Base-by-base conservation (phyloP, 2,329 filamentous ascomycete genomes). In the Emmonsia crescens region DNA sequence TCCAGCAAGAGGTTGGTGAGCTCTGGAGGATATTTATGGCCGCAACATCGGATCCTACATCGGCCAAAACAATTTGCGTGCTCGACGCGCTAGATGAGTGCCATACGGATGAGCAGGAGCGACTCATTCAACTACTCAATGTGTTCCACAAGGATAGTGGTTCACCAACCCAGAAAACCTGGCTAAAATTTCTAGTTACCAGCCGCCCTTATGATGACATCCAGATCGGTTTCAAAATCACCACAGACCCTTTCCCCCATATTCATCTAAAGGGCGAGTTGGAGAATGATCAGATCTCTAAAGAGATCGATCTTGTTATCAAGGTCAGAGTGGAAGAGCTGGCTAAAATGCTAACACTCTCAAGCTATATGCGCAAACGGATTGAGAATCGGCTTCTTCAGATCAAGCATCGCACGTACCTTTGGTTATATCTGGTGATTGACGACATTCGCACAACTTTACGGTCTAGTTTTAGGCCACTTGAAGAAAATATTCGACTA, bases 121-220 rank as follows among this genome's bases (percentile, higher is more conserved):
- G n/a, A n/a, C n/a, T n/a, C n/a, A n/a, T n/a, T n/a, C n/a, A n/a
- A n/a, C n/a, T n/a, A n/a, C n/a, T n/a, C n/a, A n/a, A n/a, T n/a
- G n/a, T n/a, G n/a, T n/a, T n/a, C n/a, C n/a, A n/a, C n/a, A n/a
- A n/a, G n/a, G n/a, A n/a, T n/a, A n/a, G n/a, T n/a, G n/a, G n/a
- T n/a, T n/a, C n/a, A n/a, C n/a, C n/a, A n/a, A 72, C 54, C 2
- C 63, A 8, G 48, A 66, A 42, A 76, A 9, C n/a, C 10, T 31
- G 46, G 38, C 56, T 70, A n/a, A 71, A 68, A 60, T 66, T 70
- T 59, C 54, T 69, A 3, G 60, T 68, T 5, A 75, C 70, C 0
- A 74, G 72, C 60, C 68, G 72, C 69, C 70, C 0, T 73, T 73
- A 74, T 60, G 46, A 62, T 1, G 52, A 69, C 0, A 72, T 74